Evolutionary conservation across 257 asterid species (phyloP).

Genomic region (Asclepias syriaca): DNA sequence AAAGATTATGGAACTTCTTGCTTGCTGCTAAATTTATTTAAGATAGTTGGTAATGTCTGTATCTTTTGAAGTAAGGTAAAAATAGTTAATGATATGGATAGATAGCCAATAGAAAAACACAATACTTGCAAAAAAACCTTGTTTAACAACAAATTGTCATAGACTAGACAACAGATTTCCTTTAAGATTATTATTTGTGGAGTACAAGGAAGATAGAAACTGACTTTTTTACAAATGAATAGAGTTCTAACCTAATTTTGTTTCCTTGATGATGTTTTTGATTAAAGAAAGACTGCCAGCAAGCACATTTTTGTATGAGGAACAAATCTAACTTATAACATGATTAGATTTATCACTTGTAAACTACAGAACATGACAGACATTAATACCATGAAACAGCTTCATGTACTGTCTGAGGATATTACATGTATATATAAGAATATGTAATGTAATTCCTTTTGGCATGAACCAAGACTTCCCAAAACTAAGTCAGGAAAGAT

Average conservation of each 20-base stretch:
- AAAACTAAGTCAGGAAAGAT: not conserved
- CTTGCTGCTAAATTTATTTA: not conserved
- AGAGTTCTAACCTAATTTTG: not conserved
- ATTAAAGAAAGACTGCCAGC: not conserved
- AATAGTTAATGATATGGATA: not conserved
- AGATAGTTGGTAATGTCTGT: conserved; percentile 4
- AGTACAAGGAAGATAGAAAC: not conserved
- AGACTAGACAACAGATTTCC: not conserved
- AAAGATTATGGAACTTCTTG: not conserved
- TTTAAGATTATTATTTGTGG: no score
- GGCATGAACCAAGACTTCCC: not conserved
- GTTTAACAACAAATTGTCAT: no score
- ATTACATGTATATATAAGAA: no score
- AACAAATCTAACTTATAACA: no score
- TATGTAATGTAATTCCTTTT: not conserved
- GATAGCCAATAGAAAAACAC: conserved; percentile 1
- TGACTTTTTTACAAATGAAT: not conserved
- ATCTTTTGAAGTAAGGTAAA: not conserved
- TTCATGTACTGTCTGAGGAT: not conserved
- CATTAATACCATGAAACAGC: not conserved
- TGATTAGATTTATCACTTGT: not conserved
- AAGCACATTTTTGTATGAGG: no score
- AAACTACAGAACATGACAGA: not conserved
- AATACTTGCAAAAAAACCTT: not conserved
- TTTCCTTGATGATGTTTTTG: not conserved